Evolutionary conservation across 148 eudicot genomes (phyloP).

Genomic region (Spergularia marina): DNA sequence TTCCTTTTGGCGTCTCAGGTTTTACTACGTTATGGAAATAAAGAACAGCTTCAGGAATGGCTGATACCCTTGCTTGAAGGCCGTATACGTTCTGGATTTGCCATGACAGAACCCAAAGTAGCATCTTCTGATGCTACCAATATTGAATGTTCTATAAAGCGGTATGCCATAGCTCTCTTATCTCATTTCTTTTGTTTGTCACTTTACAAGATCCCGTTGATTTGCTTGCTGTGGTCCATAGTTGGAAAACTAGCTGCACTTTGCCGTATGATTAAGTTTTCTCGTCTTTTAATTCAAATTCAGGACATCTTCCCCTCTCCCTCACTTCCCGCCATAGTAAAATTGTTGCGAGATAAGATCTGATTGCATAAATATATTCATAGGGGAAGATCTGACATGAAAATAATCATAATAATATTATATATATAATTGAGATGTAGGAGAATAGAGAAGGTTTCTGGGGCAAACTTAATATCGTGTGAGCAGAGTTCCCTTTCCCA

Average conservation of each 20-base stretch:
- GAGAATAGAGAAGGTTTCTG: no score
- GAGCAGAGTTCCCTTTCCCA: no score
- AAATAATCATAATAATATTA: neutral
- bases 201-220: neutral
- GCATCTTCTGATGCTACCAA: constrained; percentile 99
- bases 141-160: constrained; percentile 85
- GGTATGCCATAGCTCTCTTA: constrained; percentile 37
- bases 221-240: neutral
- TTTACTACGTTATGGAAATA: constrained; percentile 81
- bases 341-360: neutral
- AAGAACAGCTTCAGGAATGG: constrained; percentile 84
- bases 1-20: constrained; percentile 43
- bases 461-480: no score
- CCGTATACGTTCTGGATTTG: constrained; percentile 88
- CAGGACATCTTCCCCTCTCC: neutral
- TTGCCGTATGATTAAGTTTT: neutral
- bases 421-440: no score
- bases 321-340: neutral
- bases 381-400: neutral
- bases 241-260: neutral
- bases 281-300: neutral
- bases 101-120: constrained; percentile 98
- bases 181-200: neutral
- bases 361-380: neutral
- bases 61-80: constrained; percentile 92